Evolutionary conservation across 805 yeast genomes (phyloP).

Genomic region (Yarrowia bubula): DNA sequence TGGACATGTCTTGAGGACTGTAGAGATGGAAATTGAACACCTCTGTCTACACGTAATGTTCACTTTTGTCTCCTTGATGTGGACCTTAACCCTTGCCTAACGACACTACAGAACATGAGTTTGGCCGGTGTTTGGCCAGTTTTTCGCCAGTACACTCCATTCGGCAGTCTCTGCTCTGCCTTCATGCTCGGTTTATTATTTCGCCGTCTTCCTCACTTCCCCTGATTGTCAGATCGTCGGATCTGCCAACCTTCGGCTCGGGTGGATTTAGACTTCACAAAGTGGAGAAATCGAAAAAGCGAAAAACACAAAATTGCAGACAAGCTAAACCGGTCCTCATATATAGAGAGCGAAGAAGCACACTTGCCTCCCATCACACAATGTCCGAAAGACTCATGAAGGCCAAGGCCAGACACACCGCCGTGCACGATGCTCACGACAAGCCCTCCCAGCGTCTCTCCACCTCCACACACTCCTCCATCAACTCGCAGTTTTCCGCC

Average conservation of each 20-base stretch:
- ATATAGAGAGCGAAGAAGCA: neutral
- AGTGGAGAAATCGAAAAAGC: neutral
- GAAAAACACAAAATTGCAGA: neutral
- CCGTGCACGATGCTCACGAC: neutral
- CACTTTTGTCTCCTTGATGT: too few relatives aligned
- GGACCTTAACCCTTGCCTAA: too few relatives aligned
- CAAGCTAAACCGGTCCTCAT: neutral
- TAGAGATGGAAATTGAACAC: too few relatives aligned
- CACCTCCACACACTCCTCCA: slow-evolving; percentile 21
- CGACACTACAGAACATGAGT: too few relatives aligned
- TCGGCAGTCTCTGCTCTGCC: too few relatives aligned
- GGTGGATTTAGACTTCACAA: neutral
- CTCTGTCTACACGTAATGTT: too few relatives aligned
- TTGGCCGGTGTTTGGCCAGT: too few relatives aligned
- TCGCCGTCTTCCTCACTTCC: neutral
- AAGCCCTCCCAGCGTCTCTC: neutral
- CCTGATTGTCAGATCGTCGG: slow-evolving; percentile 10
- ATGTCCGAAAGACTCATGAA: slow-evolving; percentile 27
- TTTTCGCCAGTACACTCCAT: too few relatives aligned
- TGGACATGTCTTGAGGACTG: too few relatives aligned
- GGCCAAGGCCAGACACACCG: slow-evolving; percentile 23
- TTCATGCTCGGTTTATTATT: neutral
- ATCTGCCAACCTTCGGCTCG: neutral
- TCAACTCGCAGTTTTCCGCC: slow-evolving; percentile 21
- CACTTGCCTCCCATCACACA: neutral